These are phyloP conservation scores for Aspergillus sclerotioniger DNA, from an alignment of 495 filamentous ascomycete genomes.

Conservation along the genomic window DNA sequence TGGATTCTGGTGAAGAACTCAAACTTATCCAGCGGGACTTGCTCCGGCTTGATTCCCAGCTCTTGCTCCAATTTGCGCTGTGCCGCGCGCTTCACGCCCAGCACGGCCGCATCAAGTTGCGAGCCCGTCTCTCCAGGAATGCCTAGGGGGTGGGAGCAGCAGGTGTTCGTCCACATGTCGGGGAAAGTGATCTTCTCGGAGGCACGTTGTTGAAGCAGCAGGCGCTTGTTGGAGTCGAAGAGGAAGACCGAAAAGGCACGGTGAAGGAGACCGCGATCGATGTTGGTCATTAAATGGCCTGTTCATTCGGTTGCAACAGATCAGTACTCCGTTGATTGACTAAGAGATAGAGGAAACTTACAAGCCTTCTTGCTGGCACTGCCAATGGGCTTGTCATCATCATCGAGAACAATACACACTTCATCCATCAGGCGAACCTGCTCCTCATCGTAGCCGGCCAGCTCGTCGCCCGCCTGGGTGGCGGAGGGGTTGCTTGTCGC, in stretches of 20 bases:
- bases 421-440: slow-evolving; percentile 99
- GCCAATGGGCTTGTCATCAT: slow-evolving; percentile 90
- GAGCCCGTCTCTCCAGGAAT: slow-evolving; percentile 88
- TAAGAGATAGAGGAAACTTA: slow-evolving; percentile 44
- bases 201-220: slow-evolving; percentile 94
- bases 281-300: slow-evolving; percentile 99
- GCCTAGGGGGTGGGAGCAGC: slow-evolving; percentile 95
- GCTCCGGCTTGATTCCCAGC: slow-evolving; percentile 83
- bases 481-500: slow-evolving; percentile 28
- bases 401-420: slow-evolving; percentile 94
- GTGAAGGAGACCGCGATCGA: slow-evolving; percentile 90
- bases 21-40: slow-evolving; percentile 91
- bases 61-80: slow-evolving; percentile 92
- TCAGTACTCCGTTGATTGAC: neutral
- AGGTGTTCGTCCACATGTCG: slow-evolving; percentile 99
- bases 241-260: slow-evolving; percentile 97
- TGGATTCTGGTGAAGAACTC: slow-evolving; percentile 95
- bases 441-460: slow-evolving; percentile 92
- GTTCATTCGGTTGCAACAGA: neutral
- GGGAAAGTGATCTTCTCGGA: slow-evolving; percentile 99
- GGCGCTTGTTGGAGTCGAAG: slow-evolving; percentile 82
- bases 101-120: slow-evolving; percentile 73
- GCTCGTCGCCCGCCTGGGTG: slow-evolving; percentile 40
- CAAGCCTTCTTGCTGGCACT: slow-evolving; percentile 98
- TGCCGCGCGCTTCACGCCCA: slow-evolving; percentile 85